Base-by-base conservation (phyloP, 73 alveolate genomes). In the Paramecium biaurelia region DNA sequence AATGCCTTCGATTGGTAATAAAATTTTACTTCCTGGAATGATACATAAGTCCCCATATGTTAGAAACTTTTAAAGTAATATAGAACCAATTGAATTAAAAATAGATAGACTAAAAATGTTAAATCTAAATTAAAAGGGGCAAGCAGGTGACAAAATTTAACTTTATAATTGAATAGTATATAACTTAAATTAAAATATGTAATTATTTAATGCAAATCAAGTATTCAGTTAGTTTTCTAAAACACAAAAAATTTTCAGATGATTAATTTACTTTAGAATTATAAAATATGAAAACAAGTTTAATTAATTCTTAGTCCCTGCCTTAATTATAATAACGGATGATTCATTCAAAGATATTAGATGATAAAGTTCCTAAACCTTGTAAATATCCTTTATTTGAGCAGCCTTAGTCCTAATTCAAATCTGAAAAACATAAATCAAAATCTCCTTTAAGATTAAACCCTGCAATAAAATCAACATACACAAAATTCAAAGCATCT, bases 21-120 rank as follows among this genome's bases (percentile, higher is more conserved):
- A 74, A 74, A 74, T 74, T 21, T 35, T 74, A 10, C 47, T 74
- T 30, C 87, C 87, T 12, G 87, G 87, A 35, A 74, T 74, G 87
- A 28, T 74, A 3, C 57, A 74, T 74, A 21, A 35, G 38, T 74
- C 87, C 38, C 87, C 87, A 0, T 74, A 74, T 74, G 67, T 74
- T 32, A 74, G n/a, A 35, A 74, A 74, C 32, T 74, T 74, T 38
- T 32, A 74, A 74, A 74, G 35, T 11, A 43, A 74, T 34, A 74
- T 9, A 14, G 87, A 74, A 12, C 57, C 87, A 0, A n/a, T 74
- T 35, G 87, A 74, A 74, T 35, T 74, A 38, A 74, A 74, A 35
- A 74, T 35, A 35, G 87, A 74, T 14, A 74, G 87, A 37, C 58
- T 74, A 1, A 74, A 74, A 38, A 14, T 32, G 30, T 74, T 35